Conservation (phyloP, 148 eudicot species). For the Cornus florida region DNA sequence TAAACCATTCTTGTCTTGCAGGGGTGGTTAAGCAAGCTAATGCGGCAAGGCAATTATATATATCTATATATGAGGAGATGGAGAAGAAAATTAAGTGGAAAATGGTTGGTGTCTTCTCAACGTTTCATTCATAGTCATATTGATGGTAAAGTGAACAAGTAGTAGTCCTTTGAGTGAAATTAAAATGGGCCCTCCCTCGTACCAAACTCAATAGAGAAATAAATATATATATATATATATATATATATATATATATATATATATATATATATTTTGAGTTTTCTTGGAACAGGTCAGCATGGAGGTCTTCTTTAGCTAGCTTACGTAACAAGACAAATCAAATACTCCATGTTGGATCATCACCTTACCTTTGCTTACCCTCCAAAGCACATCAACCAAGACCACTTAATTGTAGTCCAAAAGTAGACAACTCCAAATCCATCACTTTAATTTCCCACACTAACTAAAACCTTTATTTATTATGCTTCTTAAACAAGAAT, state of each 20-base stretch:
- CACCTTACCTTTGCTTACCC: conserved; percentile 80
- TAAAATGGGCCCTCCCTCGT: conserved; percentile 3
- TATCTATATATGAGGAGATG: too few relatives aligned
- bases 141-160: conserved; percentile 11
- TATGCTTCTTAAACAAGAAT: conserved; percentile 73
- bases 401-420: conserved; percentile 30
- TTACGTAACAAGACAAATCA: conserved; percentile 60
- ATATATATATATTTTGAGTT: neutral
- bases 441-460: conserved; percentile 1
- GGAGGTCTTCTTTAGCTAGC: conserved; percentile 43
- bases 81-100: neutral
- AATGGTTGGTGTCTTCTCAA: conserved; percentile 20
- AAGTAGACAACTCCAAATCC: conserved; percentile 5
- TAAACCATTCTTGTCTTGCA: neutral
- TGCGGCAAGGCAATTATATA: neutral
- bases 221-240: too few relatives aligned
- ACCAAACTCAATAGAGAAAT: conserved; percentile 29
- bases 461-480: conserved; percentile 11
- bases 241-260: too few relatives aligned
- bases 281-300: conserved; percentile 14
- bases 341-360: conserved; percentile 7
- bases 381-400: conserved; percentile 60
- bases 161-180: conserved; percentile 13
- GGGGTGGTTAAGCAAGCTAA: neutral
- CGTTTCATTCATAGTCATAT: conserved; percentile 5